Evolutionary conservation across 225 moss, liverwort and hornwort genomes (phyloP), one percentile per base, ranked within the genome.

Genomic region (Polytrichum formosum): DNA sequence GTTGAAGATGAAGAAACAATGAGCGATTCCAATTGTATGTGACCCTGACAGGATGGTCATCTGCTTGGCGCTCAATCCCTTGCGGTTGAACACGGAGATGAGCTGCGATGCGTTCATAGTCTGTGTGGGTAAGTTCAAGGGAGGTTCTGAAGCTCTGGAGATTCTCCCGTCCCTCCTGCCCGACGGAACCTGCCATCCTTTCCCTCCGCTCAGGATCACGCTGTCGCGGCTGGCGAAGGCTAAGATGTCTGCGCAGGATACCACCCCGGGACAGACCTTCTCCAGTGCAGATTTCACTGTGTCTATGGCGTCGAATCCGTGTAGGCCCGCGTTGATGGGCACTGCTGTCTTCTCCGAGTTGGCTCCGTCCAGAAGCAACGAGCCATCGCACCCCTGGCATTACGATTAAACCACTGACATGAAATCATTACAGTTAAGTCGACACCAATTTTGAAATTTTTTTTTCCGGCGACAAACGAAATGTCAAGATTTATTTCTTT

Each of bases 241-340:
- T 28, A 92, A 37, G 17, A 92, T 87, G 22, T 92, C 85, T 13
- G 90, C 83, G 69, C 91, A 92, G 0, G 90, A 92, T 5, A 92
- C 87, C 0, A 80, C 25, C 1, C 86, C 87, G 0, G 85, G 92
- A 31, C 92, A 92, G 0, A 76, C 88, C 17, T 75, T 64, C 63
- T 92, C 92, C 18, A 92, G 84, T 30, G 87, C 90, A 9, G 78
- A 83, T 72, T 92, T 92, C 26, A 86, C 83, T 1, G 83, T 80
- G 20, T 92, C 92, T 7, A 89, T 73, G 53, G 35, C 9, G 2
- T 35, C 35, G 35, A 9, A 35, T 35, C 35, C 35, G 9, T 35
- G 35, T 35, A 35, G 9, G 37, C 83, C 55, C 67, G 10, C 1
- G 4, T 85, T 83, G 61, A 87, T 82, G 3, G 35, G 35, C 8